A percentile compares a stretch with the other conserved stretches of the same genome.
Conservation (phyloP, 2,329 filamentous ascomycete species). For the Aspergillus sergii region DNA sequence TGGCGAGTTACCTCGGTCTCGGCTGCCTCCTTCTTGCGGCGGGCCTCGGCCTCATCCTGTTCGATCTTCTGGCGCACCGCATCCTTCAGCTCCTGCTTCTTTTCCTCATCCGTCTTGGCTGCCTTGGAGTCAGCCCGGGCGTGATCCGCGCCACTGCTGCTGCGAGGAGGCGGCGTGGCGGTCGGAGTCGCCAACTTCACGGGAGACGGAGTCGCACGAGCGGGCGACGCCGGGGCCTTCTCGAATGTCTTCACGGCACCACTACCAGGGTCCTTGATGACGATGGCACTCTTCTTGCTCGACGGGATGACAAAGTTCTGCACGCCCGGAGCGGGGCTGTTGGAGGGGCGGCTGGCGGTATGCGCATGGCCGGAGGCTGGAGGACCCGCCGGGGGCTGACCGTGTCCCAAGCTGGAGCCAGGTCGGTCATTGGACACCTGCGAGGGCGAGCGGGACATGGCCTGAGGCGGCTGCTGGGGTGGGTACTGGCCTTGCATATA, state of each 20-base stretch:
- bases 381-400: slow-evolving; percentile 54
- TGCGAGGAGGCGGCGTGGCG: slow-evolving; percentile 78
- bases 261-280: slow-evolving; percentile 81
- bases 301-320: slow-evolving; percentile 66
- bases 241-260: slow-evolving; percentile 73
- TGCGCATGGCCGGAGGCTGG: slow-evolving; percentile 50
- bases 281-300: slow-evolving; percentile 71
- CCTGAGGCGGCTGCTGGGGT: slow-evolving; percentile 55
- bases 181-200: slow-evolving; percentile 69
- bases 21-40: slow-evolving; percentile 53
- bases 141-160: slow-evolving; percentile 68
- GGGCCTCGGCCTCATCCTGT: slow-evolving; percentile 59
- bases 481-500: slow-evolving; percentile 58
- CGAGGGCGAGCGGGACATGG: slow-evolving; percentile 80
- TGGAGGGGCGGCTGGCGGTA: slow-evolving; percentile 58
- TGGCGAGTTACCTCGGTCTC: slow-evolving; percentile 38
- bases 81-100: slow-evolving; percentile 72
- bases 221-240: slow-evolving; percentile 66
- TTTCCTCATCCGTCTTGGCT: slow-evolving; percentile 77
- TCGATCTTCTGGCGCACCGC: slow-evolving; percentile 54
- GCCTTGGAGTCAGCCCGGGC: slow-evolving; percentile 70
- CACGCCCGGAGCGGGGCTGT: slow-evolving; percentile 61
- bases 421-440: slow-evolving; percentile 73
- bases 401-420: slow-evolving; percentile 62
- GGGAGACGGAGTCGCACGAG: slow-evolving; percentile 59